Evolutionary conservation across 495 filamentous ascomycete species (phyloP).

Genomic region (Penicillium arizonense): DNA sequence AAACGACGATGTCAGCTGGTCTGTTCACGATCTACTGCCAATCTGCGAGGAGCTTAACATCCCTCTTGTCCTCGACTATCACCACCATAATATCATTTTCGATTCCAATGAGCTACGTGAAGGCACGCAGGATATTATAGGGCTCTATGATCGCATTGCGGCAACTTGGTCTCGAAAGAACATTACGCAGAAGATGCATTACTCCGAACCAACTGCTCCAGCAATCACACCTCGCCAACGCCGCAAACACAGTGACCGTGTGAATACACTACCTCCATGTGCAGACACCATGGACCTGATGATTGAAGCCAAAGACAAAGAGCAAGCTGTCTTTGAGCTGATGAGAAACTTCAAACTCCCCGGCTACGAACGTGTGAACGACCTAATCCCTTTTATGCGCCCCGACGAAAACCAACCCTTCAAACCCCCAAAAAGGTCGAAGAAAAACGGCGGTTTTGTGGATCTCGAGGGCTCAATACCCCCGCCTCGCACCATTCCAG

Average conservation of each 20-base stretch:
- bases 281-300: constrained; percentile 83
- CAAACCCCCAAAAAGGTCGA: constrained; percentile 47
- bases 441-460: constrained; percentile 48
- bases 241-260: constrained; percentile 79
- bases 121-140: constrained; percentile 79
- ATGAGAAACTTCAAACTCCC: constrained; percentile 85
- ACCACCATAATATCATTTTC: constrained; percentile 95
- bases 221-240: constrained; percentile 75
- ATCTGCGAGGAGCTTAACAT: constrained; percentile 93
- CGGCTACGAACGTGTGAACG: constrained; percentile 69
- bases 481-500: constrained; percentile 46
- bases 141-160: constrained; percentile 68
- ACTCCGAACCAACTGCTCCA: constrained; percentile 73
- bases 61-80: constrained; percentile 88
- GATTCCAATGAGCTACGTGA: constrained; percentile 70
- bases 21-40: constrained; percentile 86
- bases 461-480: constrained; percentile 49
- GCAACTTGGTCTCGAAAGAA: constrained; percentile 84
- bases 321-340: constrained; percentile 93
- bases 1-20: constrained; percentile 91
- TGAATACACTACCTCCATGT: constrained; percentile 78
- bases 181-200: constrained; percentile 96
- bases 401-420: constrained; percentile 72
- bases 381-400: constrained; percentile 74
- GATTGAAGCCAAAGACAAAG: constrained; percentile 99